Percentiles rank a stretch among this genome's conserved stretches.
phyloP scores from a whole-genome alignment of 345 rosid species.

The Boechera divaricarpa region DNA sequence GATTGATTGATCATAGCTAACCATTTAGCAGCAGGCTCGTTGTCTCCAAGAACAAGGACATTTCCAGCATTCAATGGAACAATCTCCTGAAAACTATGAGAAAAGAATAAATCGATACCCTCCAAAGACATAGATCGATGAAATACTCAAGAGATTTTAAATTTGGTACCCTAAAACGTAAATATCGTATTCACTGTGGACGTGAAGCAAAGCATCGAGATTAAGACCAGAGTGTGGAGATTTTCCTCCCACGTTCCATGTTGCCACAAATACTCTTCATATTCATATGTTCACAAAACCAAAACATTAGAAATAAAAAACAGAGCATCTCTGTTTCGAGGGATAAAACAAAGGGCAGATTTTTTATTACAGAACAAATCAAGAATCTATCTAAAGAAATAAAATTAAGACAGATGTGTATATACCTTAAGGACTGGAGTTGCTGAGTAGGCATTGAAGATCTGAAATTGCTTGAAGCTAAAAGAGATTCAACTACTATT shows the following conservation, averaged over 20 bases:
- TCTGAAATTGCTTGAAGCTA: conserved; percentile 47
- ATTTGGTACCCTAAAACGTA: conserved; percentile 73
- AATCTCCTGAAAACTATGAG: conserved; percentile 89
- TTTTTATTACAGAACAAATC: not conserved
- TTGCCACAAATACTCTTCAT: conserved; percentile 83
- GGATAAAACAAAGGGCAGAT: not conserved
- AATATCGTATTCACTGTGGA: conserved; percentile 63
- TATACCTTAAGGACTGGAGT: conserved; percentile 68
- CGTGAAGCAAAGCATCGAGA: conserved; percentile 75
- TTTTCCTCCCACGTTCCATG: conserved; percentile 98
- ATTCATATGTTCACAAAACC: conserved; percentile 7
- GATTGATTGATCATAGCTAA: conserved; percentile 73
- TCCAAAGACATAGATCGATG: not conserved
- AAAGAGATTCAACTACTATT: conserved; percentile 54
- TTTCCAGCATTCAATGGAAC: conserved; percentile 98
- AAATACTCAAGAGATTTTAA: not conserved
- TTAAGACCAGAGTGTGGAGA: conserved; percentile 67
- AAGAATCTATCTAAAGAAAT: not conserved
- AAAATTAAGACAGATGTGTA: conserved; percentile 4
- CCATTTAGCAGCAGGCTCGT: conserved; percentile 96
- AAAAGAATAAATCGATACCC: not conserved
- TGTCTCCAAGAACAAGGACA: conserved; percentile 89
- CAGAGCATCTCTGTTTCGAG: conserved; percentile 30
- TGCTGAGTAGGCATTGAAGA: conserved; percentile 53
- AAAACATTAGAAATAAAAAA: conserved; percentile 20